Base-by-base conservation (phyloP, 2,329 filamentous ascomycete genomes). In the Leptographium flavum region DNA sequence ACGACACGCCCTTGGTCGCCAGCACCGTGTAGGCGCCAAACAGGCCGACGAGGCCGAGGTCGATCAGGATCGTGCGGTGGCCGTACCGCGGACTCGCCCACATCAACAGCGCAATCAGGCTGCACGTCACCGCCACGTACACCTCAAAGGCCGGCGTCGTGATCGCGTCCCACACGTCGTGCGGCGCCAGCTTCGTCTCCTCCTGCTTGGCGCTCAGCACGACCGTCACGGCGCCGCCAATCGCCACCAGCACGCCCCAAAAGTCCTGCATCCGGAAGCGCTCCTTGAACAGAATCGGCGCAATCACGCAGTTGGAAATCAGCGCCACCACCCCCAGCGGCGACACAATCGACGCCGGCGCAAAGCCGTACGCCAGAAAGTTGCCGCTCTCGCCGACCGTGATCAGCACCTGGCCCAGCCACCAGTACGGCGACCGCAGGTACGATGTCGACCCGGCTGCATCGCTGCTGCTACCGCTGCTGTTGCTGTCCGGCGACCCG, bases 1-100 rank as follows among this genome's bases (percentile, higher is more conserved):
- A 96, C 2, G 92, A 90, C 33, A 98, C 85, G 46, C 92, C 92
- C 62, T 98, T 98, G 27, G 92, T 98, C 1, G 90, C 87, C 6
- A 98, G 71, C 11, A 86, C 92, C n/a, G 92, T 98, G 63, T 95
- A 98, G 49, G 87, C 92, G 53, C 87, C 92, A 64, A 94, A 96
- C 5, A 98, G 68, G 4, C 85, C 92, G 36, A 98, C 92, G 32
- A 98, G 75, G 10, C 90, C 88, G 32, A 98, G 69, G 60, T 98
- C 92, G 52, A 98, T 87, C 51, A 96, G 65, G 45, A 96, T 93
- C 1, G 81, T 88, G 54, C 78, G 81, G 47, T 81, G 74, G n/a
- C 92, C 92, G 60, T 90, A 94, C 49, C 70, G 79, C 46, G 79
- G 78, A 60, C 90, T 96, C 27, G 80, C 74, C 70, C 82, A 85